Evolutionary conservation across 2,329 filamentous ascomycete genomes (phyloP).

Genomic region (Xylaria sp.): DNA sequence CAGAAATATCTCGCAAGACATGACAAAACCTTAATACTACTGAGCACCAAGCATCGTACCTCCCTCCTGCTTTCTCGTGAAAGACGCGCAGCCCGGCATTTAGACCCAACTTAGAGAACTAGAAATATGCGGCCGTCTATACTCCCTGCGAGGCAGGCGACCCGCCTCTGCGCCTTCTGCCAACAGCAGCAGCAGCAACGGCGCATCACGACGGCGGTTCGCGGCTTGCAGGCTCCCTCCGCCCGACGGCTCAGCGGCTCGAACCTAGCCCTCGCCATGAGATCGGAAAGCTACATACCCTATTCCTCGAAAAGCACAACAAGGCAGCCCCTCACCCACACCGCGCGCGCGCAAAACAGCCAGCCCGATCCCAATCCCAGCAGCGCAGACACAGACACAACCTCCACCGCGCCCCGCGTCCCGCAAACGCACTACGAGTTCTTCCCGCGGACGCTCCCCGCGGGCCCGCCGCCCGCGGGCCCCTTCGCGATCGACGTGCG

Average conservation of each 20-base stretch:
- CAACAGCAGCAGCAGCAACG: constrained; percentile 39
- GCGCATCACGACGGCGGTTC: constrained; percentile 22
- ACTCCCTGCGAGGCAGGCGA: constrained; percentile 38
- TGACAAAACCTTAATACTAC: background rate
- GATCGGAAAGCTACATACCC: background rate
- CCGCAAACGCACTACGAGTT: constrained; percentile 80
- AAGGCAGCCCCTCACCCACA: constrained; percentile 9
- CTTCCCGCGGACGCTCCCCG: constrained; percentile 82
- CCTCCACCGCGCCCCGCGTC: background rate
- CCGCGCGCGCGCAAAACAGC: constrained; percentile 2
- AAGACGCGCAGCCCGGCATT: background rate
- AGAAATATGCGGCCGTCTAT: constrained; percentile 43
- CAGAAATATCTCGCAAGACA: constrained; percentile 2
- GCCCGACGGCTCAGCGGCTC: background rate
- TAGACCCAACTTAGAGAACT: background rate
- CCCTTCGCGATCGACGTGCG: constrained; percentile 79
- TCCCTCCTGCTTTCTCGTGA: background rate
- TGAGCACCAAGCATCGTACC: background rate
- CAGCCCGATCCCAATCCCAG: background rate
- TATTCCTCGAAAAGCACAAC: background rate
- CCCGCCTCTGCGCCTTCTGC: constrained; percentile 48
- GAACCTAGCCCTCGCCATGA: background rate
- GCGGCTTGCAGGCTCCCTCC: constrained; percentile 10
- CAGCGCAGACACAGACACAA: background rate
- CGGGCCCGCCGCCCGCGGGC: constrained; percentile 80